Evolutionary conservation across 2,329 filamentous ascomycete species (phyloP), one percentile per base, ranked within the genome.

Genomic region (Botryotinia calthae): DNA sequence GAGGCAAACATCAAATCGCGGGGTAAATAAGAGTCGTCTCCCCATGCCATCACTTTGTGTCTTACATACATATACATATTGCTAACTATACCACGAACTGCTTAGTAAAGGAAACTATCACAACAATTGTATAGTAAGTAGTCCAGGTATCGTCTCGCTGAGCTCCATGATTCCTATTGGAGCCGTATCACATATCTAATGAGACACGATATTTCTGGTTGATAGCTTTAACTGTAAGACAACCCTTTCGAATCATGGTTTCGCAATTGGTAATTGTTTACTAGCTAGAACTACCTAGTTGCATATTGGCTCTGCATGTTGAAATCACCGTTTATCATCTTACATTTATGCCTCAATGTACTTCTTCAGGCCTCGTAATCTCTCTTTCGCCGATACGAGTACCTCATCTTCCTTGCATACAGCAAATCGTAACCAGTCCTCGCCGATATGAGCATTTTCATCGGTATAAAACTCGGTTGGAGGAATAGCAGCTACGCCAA

Each of bases 391-490:
- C 71, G 87, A 87, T 81, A 95, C 92, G 34, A 96, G 83, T 54
- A 98, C 89, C 61, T 93, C 89, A 80, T 99, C 94, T 48, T 95
- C 89, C 86, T 99, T 99, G 85, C 96, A 99, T 1, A 99, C 94
- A 0, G 96, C 96, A 81, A 98, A 98, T 37, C 96, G 87, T 79
- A 99, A 87, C 84, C 97, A 99, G 79, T 98, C 92, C 85, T 98
- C 93, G 0, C 93, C 96, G 78, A 98, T 89, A 79, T 93, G 89
- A 42, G 92, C 89, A 80, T 97, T 97, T 61, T 83, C 84, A 28
- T 93, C 90, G 0, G 95, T 98, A 82, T 98, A 98, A 82, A 99
- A 99, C 82, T 99, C 96, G 0, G 95, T 97, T 0, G 96, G 96
- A 28, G 96, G 96, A 75, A 99, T 98, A 14, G 95, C 95, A 4